phyloP scores from a whole-genome alignment of 2,329 filamentous ascomycete species.

The Daldinia eschscholtzii region DNA sequence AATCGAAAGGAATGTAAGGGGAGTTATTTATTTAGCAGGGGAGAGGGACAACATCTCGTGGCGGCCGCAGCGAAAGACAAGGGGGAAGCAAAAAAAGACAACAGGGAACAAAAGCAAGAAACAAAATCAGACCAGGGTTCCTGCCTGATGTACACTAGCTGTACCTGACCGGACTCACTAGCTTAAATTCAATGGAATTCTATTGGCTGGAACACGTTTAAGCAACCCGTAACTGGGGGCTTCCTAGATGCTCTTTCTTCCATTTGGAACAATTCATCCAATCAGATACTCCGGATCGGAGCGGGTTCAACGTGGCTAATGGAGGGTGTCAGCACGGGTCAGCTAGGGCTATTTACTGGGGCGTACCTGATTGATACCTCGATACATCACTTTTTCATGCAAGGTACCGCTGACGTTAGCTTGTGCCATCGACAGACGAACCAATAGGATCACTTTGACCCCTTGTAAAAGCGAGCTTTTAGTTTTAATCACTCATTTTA shows the following conservation, averaged over 20 bases:
- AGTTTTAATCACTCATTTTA: conserved; percentile 27
- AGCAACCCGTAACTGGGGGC: conserved; percentile 36
- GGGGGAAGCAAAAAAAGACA: conserved; percentile 14
- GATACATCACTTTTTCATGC: conserved; percentile 27
- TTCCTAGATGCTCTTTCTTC: conserved; percentile 24
- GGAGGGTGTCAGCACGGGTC: conserved; percentile 29
- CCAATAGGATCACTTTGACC: conserved; percentile 30
- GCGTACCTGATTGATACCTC: conserved; percentile 38
- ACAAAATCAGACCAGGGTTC: conserved; percentile 20
- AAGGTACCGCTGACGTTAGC: conserved; percentile 39
- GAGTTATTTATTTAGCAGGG: conserved; percentile 41
- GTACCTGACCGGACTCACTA: conserved; percentile 25
- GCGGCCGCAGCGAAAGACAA: conserved; percentile 29
- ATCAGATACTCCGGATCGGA: conserved; percentile 19
- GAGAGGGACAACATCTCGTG: conserved; percentile 31
- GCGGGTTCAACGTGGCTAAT: conserved; percentile 37
- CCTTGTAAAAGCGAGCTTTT: conserved; percentile 24
- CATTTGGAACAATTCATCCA: conserved; percentile 30
- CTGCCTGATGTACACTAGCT: conserved; percentile 23
- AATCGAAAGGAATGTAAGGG: conserved; percentile 41
- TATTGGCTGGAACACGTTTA: conserved; percentile 40
- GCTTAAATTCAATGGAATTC: neutral
- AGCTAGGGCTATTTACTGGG: conserved; percentile 31
- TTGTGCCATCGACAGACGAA: conserved; percentile 15
- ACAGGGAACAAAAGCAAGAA: conserved; percentile 28